Conservation (phyloP, 139 green algal species). For the Coelastrella sp. region DNA sequence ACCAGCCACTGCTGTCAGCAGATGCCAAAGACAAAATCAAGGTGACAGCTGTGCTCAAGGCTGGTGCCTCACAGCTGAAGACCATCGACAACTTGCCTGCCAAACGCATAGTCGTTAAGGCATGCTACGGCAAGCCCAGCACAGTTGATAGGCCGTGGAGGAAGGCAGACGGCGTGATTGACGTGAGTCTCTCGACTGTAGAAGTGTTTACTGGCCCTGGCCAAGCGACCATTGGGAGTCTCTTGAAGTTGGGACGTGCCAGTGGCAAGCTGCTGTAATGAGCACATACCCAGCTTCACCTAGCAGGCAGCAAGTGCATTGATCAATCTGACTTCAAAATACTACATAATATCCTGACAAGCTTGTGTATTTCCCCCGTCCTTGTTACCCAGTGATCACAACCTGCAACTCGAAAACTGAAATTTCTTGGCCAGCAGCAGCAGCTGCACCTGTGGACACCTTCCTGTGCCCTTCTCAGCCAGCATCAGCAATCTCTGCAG, state of each 20-base stretch:
- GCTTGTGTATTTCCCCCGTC: no score
- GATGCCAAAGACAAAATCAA: slow-evolving; percentile 39
- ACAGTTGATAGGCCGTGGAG: slow-evolving; percentile 35
- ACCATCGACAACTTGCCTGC: slow-evolving; percentile 35
- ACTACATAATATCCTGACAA: no score
- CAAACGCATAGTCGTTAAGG: slow-evolving; percentile 1
- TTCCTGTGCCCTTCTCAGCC: background rate
- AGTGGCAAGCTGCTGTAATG: no score
- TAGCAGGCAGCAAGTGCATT: background rate
- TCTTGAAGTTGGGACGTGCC: no score
- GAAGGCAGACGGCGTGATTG: slow-evolving; percentile 39
- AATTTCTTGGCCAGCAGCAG: background rate
- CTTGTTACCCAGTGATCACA: no score
- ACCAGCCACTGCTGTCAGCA: slow-evolving; percentile 32
- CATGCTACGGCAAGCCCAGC: slow-evolving; percentile 38
- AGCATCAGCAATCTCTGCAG: background rate
- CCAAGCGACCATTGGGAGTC: no score
- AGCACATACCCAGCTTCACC: background rate
- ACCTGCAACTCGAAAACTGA: no score
- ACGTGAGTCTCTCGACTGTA: slow-evolving; percentile 33
- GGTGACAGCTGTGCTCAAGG: slow-evolving; percentile 9
- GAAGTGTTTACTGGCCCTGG: background rate
- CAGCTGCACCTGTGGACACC: background rate
- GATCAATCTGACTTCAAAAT: no score
- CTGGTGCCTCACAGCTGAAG: background rate